Conservation (phyloP, 2,329 filamentous ascomycete species). For the Pseudogymnoascus sp. region DNA sequence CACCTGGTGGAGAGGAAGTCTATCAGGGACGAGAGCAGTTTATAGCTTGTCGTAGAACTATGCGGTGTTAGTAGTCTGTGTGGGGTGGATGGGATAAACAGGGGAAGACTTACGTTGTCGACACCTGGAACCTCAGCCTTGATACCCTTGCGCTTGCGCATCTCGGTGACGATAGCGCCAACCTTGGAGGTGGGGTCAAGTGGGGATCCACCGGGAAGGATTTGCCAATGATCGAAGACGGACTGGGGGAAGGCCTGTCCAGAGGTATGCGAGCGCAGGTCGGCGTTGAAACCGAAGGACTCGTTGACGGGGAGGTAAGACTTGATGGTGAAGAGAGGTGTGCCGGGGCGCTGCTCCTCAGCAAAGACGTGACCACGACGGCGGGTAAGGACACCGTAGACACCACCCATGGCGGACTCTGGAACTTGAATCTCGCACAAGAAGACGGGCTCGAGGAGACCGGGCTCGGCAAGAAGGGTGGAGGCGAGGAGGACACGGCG, state of each 20-base stretch:
- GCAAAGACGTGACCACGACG: constrained; percentile 98
- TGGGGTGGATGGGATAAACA: neutral
- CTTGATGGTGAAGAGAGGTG: constrained; percentile 99
- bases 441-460: constrained; percentile 95
- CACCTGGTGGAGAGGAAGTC: constrained; percentile 22
- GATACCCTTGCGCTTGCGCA: constrained; percentile 99
- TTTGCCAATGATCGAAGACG: constrained; percentile 98
- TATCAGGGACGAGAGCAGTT: constrained; percentile 30
- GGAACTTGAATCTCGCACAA: constrained; percentile 98
- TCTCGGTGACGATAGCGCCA: constrained; percentile 74
- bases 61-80: constrained; percentile 34
- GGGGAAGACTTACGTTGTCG: constrained; percentile 73
- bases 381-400: constrained; percentile 97
- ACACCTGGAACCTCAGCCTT: constrained; percentile 90
- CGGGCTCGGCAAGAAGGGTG: constrained; percentile 81
- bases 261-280: constrained; percentile 86
- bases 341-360: constrained; percentile 97
- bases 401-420: constrained; percentile 98
- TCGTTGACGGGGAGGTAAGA: constrained; percentile 94
- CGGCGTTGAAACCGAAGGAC: constrained; percentile 98
- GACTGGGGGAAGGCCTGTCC: constrained; percentile 99
- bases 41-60: constrained; percentile 99
- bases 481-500: constrained; percentile 97
- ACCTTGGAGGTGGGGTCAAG: constrained; percentile 77
- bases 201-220: constrained; percentile 87